Evolutionary conservation across 257 asterid species (phyloP), one percentile per base, ranked within the genome.

Genomic region (Cordia subcordata): DNA sequence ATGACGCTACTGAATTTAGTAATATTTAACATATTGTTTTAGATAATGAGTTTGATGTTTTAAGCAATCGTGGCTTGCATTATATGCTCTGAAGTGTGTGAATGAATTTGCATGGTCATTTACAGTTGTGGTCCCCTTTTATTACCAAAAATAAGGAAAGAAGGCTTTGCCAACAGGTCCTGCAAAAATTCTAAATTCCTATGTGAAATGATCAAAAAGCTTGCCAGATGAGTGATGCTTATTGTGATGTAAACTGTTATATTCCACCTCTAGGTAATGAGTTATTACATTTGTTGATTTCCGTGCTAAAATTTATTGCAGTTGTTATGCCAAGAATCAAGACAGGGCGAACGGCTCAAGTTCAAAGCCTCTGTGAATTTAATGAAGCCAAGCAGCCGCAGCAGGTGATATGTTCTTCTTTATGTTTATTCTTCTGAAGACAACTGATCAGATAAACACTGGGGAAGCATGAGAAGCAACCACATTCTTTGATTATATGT

Each of bases 301-400:
- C 47, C 14, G 46, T 60, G 37, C 33, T 63, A 57, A 40, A 27
- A 49, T 23, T 62, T 70, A 38, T 57, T 46, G 57, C 87, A 92
- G 97, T 97, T 60, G 82, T 73, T 72, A 82, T 84, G 95, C 82
- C 82, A 42, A 86, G 81, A 81, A 88, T 92, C 52, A 92, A 81
- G 77, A 75, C 84, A 50, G 62, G 60, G 50, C 86, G 99, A 79
- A 55, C 80, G 22, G 75, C 72, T 71, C 83, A 78, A 42, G 78
- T 61, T 23, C 85, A 84, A 50, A 79, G 68, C 52, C 72, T 84
- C 19, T 86, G 96, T 74, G 83, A 77, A 68, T 82, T 92, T 58
- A 76, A 55, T 52, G 96, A 82, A 65, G 83, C 61, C 1, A 86
- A 79, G 19, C 71, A 77, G 53, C 13, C 18, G 62, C 61, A 64